Evolutionary conservation across 768 basidiomycete species (phyloP).

Genomic region (Wakefieldia striispora): DNA sequence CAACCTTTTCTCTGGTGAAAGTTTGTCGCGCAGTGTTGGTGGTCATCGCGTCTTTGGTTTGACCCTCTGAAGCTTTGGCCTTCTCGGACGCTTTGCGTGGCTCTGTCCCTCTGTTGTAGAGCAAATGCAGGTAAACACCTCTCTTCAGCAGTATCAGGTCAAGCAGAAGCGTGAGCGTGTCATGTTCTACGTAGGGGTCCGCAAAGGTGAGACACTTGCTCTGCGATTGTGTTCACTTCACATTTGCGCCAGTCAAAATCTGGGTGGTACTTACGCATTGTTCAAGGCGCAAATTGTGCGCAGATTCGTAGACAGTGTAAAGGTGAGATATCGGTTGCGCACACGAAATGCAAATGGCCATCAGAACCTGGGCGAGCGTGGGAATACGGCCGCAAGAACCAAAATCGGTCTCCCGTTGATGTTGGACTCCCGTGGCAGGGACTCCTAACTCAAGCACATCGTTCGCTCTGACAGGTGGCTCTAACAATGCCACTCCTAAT

Average conservation of each 20-base stretch:
- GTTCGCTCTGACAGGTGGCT: too few species aligned
- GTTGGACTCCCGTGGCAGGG: too few species aligned
- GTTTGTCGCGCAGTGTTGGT: not conserved
- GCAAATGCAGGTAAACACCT: constrained; percentile 76
- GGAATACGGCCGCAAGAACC: not conserved
- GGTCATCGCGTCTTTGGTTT: not conserved
- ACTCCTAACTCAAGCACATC: too few species aligned
- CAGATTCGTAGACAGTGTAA: constrained; percentile 80
- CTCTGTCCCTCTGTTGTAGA: constrained; percentile 75
- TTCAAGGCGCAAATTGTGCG: constrained; percentile 75
- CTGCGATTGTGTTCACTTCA: constrained; percentile 34
- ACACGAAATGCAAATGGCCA: constrained; percentile 84
- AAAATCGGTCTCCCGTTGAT: too few species aligned
- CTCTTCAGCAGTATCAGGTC: constrained; percentile 82
- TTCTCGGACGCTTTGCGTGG: constrained; percentile 46
- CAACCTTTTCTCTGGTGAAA: constrained; percentile 29
- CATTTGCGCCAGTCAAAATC: not conserved
- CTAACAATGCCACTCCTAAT: too few species aligned
- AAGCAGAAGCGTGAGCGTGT: constrained; percentile 65
- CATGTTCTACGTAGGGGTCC: constrained; percentile 87
- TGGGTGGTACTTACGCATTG: constrained; percentile 63
- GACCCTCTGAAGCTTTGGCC: not conserved
- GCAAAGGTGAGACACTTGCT: constrained; percentile 63
- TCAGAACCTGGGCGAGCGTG: constrained; percentile 23
- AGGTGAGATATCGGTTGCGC: constrained; percentile 61